Base-by-base conservation (phyloP, 306 rosid genomes). In the Cicer arietinum region DNA sequence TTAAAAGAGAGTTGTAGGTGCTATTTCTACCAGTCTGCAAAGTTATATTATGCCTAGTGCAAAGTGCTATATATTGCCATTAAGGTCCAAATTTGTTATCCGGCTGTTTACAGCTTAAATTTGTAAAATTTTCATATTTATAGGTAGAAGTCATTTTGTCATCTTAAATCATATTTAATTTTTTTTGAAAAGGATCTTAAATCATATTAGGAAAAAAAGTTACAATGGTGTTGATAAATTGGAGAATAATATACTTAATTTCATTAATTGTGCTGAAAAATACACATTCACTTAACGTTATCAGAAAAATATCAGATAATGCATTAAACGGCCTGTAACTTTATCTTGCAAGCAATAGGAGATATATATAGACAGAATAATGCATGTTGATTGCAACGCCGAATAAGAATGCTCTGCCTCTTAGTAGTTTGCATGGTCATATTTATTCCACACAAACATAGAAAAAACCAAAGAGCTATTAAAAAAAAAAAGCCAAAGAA, bases 1-100 rank as follows among this genome's bases (percentile, higher is more conserved):
- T 67, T 67, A 54, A 60, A 45, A 75, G 60, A 60, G 68, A 63
- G 43, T 64, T 68, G 79, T 80, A 73, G 73, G 47, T 81, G 65
- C 82, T 67, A 40, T 73, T 10, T 62, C 67, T 76, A 43, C 79
- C 54, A 5, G 63, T 62, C 47, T 44, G 35, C 50, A 30, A 68
- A 74, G 43, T 73, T 45, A 44, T 11, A 44, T 11, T 9, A 22
- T 39, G 56, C 42, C 42, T 12, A 0, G 53, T 39, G 62, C 56
- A 70, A 72, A 71, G 11, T 69, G 46, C 54, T 68, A 20, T 37
- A 9, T 18, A 25, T 35, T 64, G 6, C 14, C 72, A 50, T 12
- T 39, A 40, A 50, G 20, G 4, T 51, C 8, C 7, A n/a, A 51
- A 51, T 53, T 17, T 53, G 30, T 17, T 8, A 16, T 52, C 12